Evolutionary conservation across 2,329 filamentous ascomycete species (phyloP).

Genomic region (Venturiaceae sp.): DNA sequence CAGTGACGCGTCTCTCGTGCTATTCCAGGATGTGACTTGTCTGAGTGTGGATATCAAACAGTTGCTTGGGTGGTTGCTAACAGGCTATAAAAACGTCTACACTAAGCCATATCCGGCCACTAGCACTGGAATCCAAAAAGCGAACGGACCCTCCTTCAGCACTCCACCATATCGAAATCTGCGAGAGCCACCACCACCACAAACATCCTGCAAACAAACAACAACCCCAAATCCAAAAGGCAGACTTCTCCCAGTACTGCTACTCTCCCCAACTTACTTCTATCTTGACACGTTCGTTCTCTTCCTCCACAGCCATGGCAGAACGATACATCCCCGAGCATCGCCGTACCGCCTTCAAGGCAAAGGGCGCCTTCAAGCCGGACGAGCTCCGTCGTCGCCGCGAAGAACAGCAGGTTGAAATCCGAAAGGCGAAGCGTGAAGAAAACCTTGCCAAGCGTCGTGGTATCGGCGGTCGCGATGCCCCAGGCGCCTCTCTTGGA

Average conservation of each 20-base stretch:
- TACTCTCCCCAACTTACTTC: neutral
- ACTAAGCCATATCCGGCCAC: too few species aligned
- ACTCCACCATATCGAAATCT: too few species aligned
- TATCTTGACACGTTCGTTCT: neutral
- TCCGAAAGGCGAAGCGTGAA: slow-evolving; percentile 96
- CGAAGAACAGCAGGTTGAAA: slow-evolving; percentile 98
- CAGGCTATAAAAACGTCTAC: too few species aligned
- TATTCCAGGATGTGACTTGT: too few species aligned
- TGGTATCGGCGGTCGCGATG: slow-evolving; percentile 76
- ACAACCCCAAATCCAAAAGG: neutral
- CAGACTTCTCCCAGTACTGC: neutral
- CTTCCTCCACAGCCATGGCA: slow-evolving; percentile 58
- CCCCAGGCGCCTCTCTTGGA: slow-evolving; percentile 72
- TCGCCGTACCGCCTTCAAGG: slow-evolving; percentile 98
- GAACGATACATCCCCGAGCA: slow-evolving; percentile 99
- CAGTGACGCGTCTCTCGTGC: too few species aligned
- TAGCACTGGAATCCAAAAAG: too few species aligned
- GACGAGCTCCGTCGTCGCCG: slow-evolving; percentile 96
- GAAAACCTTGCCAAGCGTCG: slow-evolving; percentile 98
- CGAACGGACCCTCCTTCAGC: too few species aligned
- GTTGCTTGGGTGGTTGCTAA: too few species aligned
- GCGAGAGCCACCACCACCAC: too few species aligned
- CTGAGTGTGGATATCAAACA: too few species aligned
- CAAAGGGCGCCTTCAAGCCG: slow-evolving; percentile 97
- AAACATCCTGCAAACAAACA: too few species aligned